phyloP scores from a whole-genome alignment of 1,139 yeast species.

The Blastobotrys malaysiensis region DNA sequence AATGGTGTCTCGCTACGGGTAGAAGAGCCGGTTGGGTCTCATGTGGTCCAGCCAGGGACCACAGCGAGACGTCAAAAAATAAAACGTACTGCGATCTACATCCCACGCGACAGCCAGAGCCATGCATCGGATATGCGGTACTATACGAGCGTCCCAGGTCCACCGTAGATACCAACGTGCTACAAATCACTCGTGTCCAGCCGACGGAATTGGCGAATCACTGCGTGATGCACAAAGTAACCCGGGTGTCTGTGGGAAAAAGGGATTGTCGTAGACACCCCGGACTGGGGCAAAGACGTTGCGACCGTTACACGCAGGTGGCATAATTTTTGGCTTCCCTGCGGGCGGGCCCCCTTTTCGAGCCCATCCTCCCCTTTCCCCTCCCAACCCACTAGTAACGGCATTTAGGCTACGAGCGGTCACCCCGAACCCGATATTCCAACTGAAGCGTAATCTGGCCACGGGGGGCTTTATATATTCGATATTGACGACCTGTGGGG shows the following conservation, averaged over 20 bases:
- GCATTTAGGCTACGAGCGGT: background rate
- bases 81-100: no score
- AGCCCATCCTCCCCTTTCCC: background rate
- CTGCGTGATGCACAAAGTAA: no score
- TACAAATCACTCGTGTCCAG: no score
- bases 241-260: background rate
- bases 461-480: background rate
- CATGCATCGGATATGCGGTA: background rate
- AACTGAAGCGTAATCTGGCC: background rate
- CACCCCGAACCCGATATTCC: background rate
- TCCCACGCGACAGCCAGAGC: background rate
- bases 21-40: no score
- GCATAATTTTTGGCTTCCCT: background rate
- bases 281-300: background rate
- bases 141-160: background rate
- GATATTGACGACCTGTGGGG: background rate
- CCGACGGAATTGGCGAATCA: no score
- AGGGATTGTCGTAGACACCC: constrained; percentile 1
- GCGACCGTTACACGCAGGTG: constrained; percentile 1
- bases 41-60: no score
- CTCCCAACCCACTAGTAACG: background rate
- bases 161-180: background rate
- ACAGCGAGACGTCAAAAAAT: background rate
- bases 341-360: background rate
- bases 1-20: no score